A percentile compares a stretch with the other conserved stretches of the same genome.
Conservation (phyloP, 2,329 filamentous ascomycete genomes). For the Stemphylium beticola region DNA sequence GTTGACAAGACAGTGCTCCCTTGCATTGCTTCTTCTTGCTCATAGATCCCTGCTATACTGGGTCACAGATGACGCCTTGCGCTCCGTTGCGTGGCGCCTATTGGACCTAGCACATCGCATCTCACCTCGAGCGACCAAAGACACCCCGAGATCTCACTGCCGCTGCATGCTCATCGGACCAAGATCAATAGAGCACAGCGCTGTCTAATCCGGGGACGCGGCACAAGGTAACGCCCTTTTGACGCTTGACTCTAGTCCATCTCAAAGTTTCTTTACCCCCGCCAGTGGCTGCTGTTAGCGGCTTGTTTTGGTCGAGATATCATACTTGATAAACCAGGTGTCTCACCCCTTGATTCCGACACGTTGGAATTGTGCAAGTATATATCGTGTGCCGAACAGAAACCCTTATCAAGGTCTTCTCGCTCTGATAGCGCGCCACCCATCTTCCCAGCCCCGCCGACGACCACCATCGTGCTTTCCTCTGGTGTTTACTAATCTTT, state of each 20-base stretch:
- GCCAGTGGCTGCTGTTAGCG: conserved; percentile 28
- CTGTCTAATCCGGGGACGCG: conserved; percentile 35
- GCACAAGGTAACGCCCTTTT: conserved; percentile 40
- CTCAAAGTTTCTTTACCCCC: conserved; percentile 29
- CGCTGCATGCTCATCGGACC: conserved; percentile 27
- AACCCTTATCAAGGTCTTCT: conserved; percentile 37
- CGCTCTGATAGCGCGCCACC: conserved; percentile 19
- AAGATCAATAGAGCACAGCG: conserved; percentile 33
- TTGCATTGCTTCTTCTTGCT: conserved; percentile 40
- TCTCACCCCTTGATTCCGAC: conserved; percentile 40
- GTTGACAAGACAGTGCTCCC: conserved; percentile 42
- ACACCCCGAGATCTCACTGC: conserved; percentile 33
- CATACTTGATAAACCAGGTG: conserved; percentile 42
- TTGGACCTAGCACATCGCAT: conserved; percentile 32
- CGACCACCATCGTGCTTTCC: conserved; percentile 10
- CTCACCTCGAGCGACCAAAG: conserved; percentile 27
- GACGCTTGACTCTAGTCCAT: conserved; percentile 26
- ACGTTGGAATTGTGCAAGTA: conserved; percentile 37
- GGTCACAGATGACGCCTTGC: conserved; percentile 30
- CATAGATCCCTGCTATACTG: conserved; percentile 27
- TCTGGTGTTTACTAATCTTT: conserved; percentile 8
- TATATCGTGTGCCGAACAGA: conserved; percentile 41
- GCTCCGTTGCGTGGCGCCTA: conserved; percentile 21
- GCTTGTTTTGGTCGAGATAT: conserved; percentile 19
- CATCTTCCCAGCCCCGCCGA: conserved; percentile 23